These are phyloP conservation scores for Puccinia novopanici DNA, from an alignment of 1,284 basidiomycete species.

Conservation along the genomic window DNA sequence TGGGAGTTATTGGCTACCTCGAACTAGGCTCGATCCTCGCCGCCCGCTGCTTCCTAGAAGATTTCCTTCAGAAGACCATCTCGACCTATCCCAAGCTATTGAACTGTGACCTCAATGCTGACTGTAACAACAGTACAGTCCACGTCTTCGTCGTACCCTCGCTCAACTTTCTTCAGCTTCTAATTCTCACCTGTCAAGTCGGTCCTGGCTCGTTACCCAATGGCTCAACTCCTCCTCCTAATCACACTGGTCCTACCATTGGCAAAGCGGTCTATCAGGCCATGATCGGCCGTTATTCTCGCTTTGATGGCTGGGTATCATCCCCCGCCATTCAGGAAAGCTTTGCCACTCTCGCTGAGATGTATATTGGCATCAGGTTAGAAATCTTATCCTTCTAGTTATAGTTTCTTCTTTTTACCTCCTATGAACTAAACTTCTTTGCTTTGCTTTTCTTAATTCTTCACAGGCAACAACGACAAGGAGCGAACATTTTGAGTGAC, in stretches of 20 bases:
- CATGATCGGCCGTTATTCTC: conserved; percentile 45
- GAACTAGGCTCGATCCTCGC: conserved; percentile 36
- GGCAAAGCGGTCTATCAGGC: conserved; percentile 43
- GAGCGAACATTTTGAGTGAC: conserved; percentile 35
- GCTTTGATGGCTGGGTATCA: conserved; percentile 18
- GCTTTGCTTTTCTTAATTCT: too few relatives aligned
- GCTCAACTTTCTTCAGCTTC: conserved; percentile 42
- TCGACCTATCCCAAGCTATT: conserved; percentile 10
- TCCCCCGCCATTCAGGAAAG: conserved; percentile 19
- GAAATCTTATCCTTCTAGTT: not conserved
- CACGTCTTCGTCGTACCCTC: conserved; percentile 28
- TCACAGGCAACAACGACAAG: conserved; percentile 29
- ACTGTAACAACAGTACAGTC: conserved; percentile 23
- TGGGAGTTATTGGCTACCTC: conserved; percentile 30
- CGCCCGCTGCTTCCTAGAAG: conserved; percentile 25
- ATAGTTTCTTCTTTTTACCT: too few relatives aligned
- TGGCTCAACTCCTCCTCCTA: conserved; percentile 17
- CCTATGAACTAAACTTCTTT: too few relatives aligned
- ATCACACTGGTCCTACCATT: conserved; percentile 27
- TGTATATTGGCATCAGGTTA: conserved; percentile 44
- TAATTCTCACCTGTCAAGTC: conserved; percentile 40
- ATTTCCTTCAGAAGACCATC: conserved; percentile 38
- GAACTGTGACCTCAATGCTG: conserved; percentile 7
- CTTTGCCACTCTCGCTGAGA: conserved; percentile 30
- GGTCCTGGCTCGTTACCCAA: conserved; percentile 36